These are phyloP conservation scores for Trematosphaeria pertusa DNA, from an alignment of 2,329 filamentous ascomycete genomes.

Conservation along the genomic window DNA sequence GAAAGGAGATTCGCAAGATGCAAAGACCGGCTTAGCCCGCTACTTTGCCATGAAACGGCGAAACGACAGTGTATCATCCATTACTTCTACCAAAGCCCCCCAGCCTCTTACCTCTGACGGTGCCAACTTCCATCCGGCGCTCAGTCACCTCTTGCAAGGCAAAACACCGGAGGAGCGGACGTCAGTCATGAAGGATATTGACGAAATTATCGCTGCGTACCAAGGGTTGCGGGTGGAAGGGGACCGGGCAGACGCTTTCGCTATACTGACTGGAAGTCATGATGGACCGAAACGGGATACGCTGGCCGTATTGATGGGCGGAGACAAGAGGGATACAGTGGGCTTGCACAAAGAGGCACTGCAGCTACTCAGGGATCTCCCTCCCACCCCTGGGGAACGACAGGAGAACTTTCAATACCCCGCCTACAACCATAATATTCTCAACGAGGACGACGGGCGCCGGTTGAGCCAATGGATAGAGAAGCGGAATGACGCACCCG, in stretches of 20 bases:
- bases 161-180: constrained; percentile 26
- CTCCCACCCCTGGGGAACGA: constrained; percentile 19
- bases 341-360: constrained; percentile 17
- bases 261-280: constrained; percentile 10
- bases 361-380: constrained; percentile 20
- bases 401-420: constrained; percentile 17
- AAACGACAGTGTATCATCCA: constrained; percentile 19
- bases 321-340: constrained; percentile 14
- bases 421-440: constrained; percentile 24
- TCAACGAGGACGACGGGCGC: constrained; percentile 17
- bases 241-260: constrained; percentile 14
- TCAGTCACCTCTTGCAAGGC: constrained; percentile 28
- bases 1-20: constrained; percentile 15
- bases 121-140: constrained; percentile 28
- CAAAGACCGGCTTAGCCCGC: constrained; percentile 28
- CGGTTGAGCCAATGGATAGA: constrained; percentile 8
- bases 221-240: constrained; percentile 25
- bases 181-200: constrained; percentile 41
- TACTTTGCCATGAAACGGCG: constrained; percentile 31
- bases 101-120: constrained; percentile 11
- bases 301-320: constrained; percentile 25
- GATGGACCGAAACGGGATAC: constrained; percentile 26
- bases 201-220: constrained; percentile 42
- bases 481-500: constrained; percentile 1
- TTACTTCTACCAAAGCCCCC: constrained; percentile 10